These are phyloP conservation scores for Trichomonas vaginalis DNA, from an alignment of 208 protist species.

Conservation along the genomic window DNA sequence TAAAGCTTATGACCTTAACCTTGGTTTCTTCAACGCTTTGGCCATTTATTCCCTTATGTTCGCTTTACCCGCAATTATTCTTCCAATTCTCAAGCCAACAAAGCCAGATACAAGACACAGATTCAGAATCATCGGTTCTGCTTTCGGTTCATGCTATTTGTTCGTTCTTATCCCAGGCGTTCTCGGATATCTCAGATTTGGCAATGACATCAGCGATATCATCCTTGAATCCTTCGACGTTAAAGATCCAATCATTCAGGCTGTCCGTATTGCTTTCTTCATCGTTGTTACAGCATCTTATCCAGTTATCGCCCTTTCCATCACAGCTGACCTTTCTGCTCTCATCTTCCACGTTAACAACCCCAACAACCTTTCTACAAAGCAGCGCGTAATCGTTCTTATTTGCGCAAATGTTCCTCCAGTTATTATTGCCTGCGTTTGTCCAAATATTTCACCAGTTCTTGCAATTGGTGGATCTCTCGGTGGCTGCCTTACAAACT, in stretches of 20 bases:
- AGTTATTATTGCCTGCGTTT: background rate
- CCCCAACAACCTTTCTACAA: background rate
- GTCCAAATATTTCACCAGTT: background rate
- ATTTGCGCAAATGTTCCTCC: background rate
- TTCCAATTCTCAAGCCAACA: background rate
- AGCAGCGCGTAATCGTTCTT: background rate
- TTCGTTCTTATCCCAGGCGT: background rate
- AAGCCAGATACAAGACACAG: background rate
- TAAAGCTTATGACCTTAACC: background rate
- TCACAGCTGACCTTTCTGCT: background rate
- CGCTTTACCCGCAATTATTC: background rate
- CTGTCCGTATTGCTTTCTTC: background rate
- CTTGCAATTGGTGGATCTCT: background rate
- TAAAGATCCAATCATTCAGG: background rate
- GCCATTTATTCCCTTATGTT: background rate
- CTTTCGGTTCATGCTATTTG: background rate
- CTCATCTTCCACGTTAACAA: background rate
- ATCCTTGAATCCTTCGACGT: background rate
- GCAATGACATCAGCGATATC: background rate
- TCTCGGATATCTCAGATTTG: background rate
- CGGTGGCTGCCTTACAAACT: background rate
- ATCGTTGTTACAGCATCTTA: background rate
- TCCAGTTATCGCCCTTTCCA: background rate
- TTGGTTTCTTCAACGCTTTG: background rate
- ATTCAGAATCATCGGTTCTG: background rate